Evolutionary conservation across 768 basidiomycete genomes (phyloP).

Genomic region (Sarcodon aspratus): DNA sequence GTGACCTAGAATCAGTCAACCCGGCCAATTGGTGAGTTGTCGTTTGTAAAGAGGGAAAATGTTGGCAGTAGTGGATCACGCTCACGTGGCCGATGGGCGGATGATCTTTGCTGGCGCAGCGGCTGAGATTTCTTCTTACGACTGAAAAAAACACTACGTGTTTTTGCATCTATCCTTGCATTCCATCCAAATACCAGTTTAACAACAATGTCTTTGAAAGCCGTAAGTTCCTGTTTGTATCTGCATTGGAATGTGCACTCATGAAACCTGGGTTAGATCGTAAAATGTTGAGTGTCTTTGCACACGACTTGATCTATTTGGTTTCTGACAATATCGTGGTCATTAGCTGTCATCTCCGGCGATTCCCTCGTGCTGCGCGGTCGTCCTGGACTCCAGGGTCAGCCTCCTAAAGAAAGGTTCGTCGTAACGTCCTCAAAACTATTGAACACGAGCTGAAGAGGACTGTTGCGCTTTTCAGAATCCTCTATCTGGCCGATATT

Average conservation of each 20-base stretch:
- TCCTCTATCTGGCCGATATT: slow-evolving; percentile 85
- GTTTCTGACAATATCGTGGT: slow-evolving; percentile 14
- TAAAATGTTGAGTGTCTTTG: slow-evolving; percentile 21
- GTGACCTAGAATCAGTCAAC: slow-evolving; percentile 5
- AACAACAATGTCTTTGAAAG: slow-evolving; percentile 58
- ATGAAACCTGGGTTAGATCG: slow-evolving; percentile 13
- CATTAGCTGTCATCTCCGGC: slow-evolving; percentile 77
- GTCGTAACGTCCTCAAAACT: slow-evolving; percentile 9
- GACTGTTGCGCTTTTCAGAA: slow-evolving; percentile 29
- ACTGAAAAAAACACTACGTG: slow-evolving; percentile 1
- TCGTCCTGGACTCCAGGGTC: slow-evolving; percentile 68
- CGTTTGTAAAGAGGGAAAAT: background rate
- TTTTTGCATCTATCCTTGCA: slow-evolving; percentile 1
- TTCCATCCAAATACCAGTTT: slow-evolving; percentile 1
- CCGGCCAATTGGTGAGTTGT: background rate
- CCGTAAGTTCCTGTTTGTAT: slow-evolving; percentile 32
- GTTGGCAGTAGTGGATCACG: background rate
- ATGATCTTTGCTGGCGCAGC: background rate
- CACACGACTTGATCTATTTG: slow-evolving; percentile 1
- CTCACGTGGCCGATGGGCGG: background rate
- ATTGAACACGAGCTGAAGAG: background rate
- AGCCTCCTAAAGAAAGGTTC: slow-evolving; percentile 84
- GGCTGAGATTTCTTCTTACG: background rate
- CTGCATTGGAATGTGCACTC: background rate
- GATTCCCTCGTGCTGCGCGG: slow-evolving; percentile 82